phyloP scores from a whole-genome alignment of 2,329 filamentous ascomycete species.

The Phialophora macrospora region DNA sequence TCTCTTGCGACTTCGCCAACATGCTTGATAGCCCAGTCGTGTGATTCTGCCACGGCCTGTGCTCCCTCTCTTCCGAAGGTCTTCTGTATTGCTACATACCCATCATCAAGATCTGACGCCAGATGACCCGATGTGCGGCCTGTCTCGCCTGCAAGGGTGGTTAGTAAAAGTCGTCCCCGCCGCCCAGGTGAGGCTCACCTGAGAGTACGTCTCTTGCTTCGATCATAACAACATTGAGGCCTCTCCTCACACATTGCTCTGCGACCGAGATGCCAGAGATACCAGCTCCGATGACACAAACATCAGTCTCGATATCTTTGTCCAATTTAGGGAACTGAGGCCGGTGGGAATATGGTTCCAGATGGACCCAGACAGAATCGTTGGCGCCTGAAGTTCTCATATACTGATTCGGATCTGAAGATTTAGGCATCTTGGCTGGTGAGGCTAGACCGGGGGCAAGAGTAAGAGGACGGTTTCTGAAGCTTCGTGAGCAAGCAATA shows the following conservation, averaged over 20 bases:
- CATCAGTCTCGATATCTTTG: constrained; percentile 53
- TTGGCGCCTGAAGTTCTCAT: constrained; percentile 57
- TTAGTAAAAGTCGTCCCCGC: constrained; percentile 1
- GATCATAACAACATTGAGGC: constrained; percentile 57
- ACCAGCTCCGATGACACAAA: constrained; percentile 59
- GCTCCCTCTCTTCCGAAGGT: constrained; percentile 60
- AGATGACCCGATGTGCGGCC: constrained; percentile 62
- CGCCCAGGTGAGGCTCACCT: constrained; percentile 1
- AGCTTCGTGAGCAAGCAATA: background rate
- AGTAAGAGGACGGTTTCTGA: background rate
- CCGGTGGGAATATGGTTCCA: constrained; percentile 52
- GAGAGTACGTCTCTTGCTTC: constrained; percentile 59
- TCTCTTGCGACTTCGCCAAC: constrained; percentile 57
- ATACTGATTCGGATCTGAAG: constrained; percentile 40
- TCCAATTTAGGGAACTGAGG: constrained; percentile 53
- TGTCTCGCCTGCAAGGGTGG: constrained; percentile 53
- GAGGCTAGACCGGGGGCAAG: background rate
- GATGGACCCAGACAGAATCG: constrained; percentile 61
- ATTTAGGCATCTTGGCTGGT: constrained; percentile 5
- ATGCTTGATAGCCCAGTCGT: constrained; percentile 59
- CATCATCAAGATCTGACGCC: constrained; percentile 60
- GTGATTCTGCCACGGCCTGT: constrained; percentile 57
- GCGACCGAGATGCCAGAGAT: constrained; percentile 59
- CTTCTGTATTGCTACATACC: constrained; percentile 57
- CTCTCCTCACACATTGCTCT: constrained; percentile 59